Evolutionary conservation across 2,329 filamentous ascomycete species (phyloP).

Genomic region (Hypoxylon sp.): DNA sequence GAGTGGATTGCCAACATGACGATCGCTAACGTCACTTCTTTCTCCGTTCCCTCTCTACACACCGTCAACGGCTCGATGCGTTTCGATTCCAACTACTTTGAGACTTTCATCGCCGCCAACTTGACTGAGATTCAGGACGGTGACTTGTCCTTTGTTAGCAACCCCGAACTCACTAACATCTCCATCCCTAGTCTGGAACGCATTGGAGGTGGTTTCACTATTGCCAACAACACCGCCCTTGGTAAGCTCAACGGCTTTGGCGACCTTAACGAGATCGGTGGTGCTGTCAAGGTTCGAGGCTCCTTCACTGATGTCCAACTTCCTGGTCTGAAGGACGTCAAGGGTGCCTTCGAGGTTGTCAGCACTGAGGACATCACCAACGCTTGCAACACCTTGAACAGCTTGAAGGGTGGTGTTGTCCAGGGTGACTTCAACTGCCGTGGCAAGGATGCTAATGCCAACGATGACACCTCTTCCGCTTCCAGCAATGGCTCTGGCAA

Average conservation of each 20-base stretch:
- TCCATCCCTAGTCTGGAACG: slow-evolving; percentile 77
- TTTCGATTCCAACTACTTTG: slow-evolving; percentile 85
- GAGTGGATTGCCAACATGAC: slow-evolving; percentile 84
- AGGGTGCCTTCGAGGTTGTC: slow-evolving; percentile 79
- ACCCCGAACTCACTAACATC: slow-evolving; percentile 78
- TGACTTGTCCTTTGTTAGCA: slow-evolving; percentile 74
- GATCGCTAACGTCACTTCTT: slow-evolving; percentile 82
- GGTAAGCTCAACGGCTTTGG: slow-evolving; percentile 76
- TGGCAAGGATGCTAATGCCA: slow-evolving; percentile 67
- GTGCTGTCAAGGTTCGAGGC: slow-evolving; percentile 88
- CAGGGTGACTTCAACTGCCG: slow-evolving; percentile 67
- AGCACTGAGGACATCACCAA: slow-evolving; percentile 73
- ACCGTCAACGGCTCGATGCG: slow-evolving; percentile 83
- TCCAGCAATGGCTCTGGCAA: slow-evolving; percentile 49
- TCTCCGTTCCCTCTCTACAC: slow-evolving; percentile 80
- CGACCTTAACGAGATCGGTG: slow-evolving; percentile 76
- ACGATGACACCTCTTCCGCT: slow-evolving; percentile 61
- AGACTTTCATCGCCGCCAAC: slow-evolving; percentile 74
- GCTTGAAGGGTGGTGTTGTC: slow-evolving; percentile 61
- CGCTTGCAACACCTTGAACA: slow-evolving; percentile 69
- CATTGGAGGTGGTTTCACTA: slow-evolving; percentile 83
- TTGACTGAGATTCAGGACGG: slow-evolving; percentile 75
- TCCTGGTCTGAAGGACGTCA: slow-evolving; percentile 75
- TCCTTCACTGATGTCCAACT: slow-evolving; percentile 82
- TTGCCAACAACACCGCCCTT: slow-evolving; percentile 89